A percentile compares a stretch with the other conserved stretches of the same genome.
These are phyloP conservation scores for Ilex asprella DNA, from an alignment of 257 asterid species.

Conservation along the genomic window DNA sequence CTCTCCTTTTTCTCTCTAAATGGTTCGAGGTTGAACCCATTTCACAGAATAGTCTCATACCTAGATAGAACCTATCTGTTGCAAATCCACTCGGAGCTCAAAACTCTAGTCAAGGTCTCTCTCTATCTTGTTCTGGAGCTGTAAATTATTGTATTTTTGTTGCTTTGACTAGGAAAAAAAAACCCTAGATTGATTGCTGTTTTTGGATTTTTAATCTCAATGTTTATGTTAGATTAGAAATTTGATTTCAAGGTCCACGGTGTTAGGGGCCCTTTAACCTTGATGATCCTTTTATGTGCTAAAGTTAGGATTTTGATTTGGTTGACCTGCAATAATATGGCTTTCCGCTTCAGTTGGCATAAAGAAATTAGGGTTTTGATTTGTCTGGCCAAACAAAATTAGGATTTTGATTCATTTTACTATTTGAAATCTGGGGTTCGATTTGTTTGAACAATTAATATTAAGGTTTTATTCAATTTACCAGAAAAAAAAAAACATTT, in stretches of 20 bases:
- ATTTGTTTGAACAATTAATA: slow-evolving; percentile 1
- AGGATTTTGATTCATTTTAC: background rate
- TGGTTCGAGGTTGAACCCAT: no score
- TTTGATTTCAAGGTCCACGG: no score
- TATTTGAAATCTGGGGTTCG: slow-evolving; percentile 2
- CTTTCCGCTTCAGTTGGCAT: no score
- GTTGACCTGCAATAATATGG: no score
- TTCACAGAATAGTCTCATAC: no score
- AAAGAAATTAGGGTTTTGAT: background rate
- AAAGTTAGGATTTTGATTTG: no score
- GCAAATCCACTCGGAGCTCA: no score
- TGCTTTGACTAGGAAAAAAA: background rate
- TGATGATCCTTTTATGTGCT: no score
- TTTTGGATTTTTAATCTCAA: background rate
- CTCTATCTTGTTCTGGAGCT: background rate
- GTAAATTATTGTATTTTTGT: background rate
- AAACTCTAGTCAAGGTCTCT: background rate
- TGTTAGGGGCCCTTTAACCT: no score
- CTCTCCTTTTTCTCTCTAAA: no score
- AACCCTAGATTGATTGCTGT: background rate
- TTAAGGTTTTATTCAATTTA: slow-evolving; percentile 13
- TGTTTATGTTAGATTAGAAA: no score
- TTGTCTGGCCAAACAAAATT: slow-evolving; percentile 3
- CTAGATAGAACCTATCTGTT: no score
- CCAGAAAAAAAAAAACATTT: background rate